These are phyloP conservation scores for Purpureocillium lavendulum DNA, from an alignment of 2,329 filamentous ascomycete species.

Conservation along the genomic window DNA sequence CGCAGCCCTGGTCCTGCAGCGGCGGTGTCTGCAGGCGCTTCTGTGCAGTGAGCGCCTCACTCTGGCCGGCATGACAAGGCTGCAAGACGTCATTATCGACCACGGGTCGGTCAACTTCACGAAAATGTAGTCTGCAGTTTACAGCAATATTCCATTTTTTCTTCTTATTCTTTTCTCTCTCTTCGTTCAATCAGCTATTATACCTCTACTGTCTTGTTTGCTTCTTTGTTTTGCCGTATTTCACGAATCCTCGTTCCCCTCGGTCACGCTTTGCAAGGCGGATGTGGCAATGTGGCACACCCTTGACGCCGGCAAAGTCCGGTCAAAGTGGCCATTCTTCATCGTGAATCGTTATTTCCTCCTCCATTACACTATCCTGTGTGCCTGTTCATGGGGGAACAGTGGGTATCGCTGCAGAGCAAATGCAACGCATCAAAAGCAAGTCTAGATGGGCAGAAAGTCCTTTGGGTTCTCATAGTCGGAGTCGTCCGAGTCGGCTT, in stretches of 20 bases:
- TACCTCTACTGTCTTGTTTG: conserved; percentile 6
- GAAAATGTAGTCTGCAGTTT: too few species aligned
- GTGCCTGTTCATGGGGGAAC: neutral
- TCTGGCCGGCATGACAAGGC: too few species aligned
- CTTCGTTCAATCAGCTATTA: conserved; percentile 7
- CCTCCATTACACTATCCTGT: neutral
- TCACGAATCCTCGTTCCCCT: conserved; percentile 6
- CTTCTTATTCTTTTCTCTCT: conserved; percentile 2
- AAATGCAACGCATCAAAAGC: neutral
- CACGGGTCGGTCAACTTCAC: too few species aligned
- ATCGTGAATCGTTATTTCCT: neutral
- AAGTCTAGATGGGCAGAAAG: conserved; percentile 38
- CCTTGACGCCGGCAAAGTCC: too few species aligned
- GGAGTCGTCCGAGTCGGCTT: conserved; percentile 43
- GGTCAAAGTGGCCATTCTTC: too few species aligned
- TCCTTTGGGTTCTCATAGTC: conserved; percentile 52
- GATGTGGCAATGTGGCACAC: too few species aligned
- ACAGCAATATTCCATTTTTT: too few species aligned
- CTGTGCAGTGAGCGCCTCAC: too few species aligned
- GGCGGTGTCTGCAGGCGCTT: too few species aligned
- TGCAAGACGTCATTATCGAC: too few species aligned
- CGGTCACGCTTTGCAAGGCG: neutral
- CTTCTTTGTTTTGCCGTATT: conserved; percentile 5
- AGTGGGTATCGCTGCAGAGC: neutral
- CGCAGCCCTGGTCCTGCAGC: too few species aligned